phyloP scores from a whole-genome alignment of 139 green algal genomes.

The Micromonas commoda region DNA sequence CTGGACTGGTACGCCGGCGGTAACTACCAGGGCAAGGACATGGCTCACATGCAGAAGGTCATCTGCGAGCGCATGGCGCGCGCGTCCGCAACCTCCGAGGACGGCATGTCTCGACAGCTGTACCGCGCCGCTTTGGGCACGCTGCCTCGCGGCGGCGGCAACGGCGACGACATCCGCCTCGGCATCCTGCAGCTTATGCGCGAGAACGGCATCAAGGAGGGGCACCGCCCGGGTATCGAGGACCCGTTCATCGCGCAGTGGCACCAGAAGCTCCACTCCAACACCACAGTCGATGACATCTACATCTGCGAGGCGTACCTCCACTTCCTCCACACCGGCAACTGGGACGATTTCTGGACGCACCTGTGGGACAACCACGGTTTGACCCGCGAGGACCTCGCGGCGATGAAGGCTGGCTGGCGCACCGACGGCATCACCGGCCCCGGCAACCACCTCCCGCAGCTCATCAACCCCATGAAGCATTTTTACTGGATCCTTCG shows the following conservation, averaged over 20 bases:
- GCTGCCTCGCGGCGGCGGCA: conserved; percentile 75
- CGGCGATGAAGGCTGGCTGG: conserved; percentile 42
- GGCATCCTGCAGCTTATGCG: conserved; percentile 92
- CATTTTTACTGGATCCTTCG: conserved; percentile 87
- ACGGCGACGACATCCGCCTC: conserved; percentile 82
- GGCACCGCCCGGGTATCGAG: conserved; percentile 62
- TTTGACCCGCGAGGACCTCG: conserved; percentile 60
- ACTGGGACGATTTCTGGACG: conserved; percentile 40
- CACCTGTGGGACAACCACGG: conserved; percentile 60
- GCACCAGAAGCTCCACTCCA: conserved; percentile 90
- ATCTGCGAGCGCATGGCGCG: conserved; percentile 30
- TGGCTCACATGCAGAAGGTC: conserved; percentile 74
- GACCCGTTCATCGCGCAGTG: conserved; percentile 84
- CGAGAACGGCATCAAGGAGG: conserved; percentile 69
- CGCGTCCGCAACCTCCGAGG: conserved; percentile 17
- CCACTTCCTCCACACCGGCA: conserved; percentile 58
- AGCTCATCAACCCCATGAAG: conserved; percentile 74
- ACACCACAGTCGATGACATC: conserved; percentile 66
- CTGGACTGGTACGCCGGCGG: conserved; percentile 62
- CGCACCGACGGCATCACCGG: conserved; percentile 36
- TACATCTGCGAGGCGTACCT: conserved; percentile 78
- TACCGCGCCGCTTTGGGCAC: conserved; percentile 58
- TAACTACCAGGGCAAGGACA: conserved; percentile 85
- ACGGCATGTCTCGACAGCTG: conserved; percentile 55
- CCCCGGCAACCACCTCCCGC: conserved; percentile 63